Conservation (phyloP, 148 eudicot genomes). For the Chenopodium formosanum region DNA sequence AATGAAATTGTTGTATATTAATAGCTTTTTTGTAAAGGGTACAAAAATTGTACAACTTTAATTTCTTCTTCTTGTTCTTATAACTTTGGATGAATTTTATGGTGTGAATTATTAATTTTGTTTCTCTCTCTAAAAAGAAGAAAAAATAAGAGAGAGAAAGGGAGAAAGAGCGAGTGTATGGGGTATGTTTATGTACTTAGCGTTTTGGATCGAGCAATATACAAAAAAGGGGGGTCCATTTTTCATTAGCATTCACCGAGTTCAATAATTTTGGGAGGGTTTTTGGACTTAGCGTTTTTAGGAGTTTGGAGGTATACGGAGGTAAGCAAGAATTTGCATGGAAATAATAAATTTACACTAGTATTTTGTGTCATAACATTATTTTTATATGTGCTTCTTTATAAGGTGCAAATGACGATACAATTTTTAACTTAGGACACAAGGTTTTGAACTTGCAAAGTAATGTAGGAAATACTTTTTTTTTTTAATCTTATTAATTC, state of each 20-base stretch:
- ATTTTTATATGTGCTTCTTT: no score
- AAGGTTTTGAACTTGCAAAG: background rate
- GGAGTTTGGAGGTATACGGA: slow-evolving; percentile 24
- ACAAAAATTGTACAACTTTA: background rate
- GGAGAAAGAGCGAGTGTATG: slow-evolving; percentile 1
- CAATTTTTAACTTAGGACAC: background rate
- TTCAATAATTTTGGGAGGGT: slow-evolving; percentile 24
- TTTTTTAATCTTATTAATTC: no score
- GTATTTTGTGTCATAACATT: background rate
- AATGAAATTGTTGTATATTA: slow-evolving; percentile 15
- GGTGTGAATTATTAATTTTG: slow-evolving; percentile 34
- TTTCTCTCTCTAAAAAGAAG: slow-evolving; percentile 6
- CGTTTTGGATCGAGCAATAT: slow-evolving; percentile 23
- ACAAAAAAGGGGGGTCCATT: slow-evolving; percentile 9
- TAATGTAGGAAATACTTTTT: no score
- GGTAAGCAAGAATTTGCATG: background rate
- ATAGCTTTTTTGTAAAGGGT: background rate
- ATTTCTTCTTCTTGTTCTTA: no score
- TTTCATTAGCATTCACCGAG: slow-evolving; percentile 13
- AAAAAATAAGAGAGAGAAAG: background rate
- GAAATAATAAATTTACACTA: background rate
- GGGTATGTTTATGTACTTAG: slow-evolving; percentile 16
- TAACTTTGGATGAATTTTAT: slow-evolving; percentile 29
- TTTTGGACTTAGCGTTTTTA: slow-evolving; percentile 23
- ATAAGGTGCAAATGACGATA: background rate